Base-by-base conservation (phyloP, 768 basidiomycete genomes). In the Suillus plorans region DNA sequence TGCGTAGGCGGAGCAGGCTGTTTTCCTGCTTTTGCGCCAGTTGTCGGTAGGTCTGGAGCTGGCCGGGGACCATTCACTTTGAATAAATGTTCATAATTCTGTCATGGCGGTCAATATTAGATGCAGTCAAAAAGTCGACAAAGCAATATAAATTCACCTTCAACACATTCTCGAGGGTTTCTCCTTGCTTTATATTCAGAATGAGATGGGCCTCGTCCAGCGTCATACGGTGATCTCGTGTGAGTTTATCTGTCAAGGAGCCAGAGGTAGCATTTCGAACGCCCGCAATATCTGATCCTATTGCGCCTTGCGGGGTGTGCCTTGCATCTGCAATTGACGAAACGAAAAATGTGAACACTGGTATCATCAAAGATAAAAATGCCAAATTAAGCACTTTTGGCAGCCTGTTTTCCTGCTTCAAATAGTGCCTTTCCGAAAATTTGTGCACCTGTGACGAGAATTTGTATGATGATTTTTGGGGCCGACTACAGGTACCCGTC, bases 81-180 rank as follows among this genome's bases (percentile, higher is more conserved):
- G 84, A 98, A 97, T 61, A 99, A 80, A 71, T 92, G 90, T 67
- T 99, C 94, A 71, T 97, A 98, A 72, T 91, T 87, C 97, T 99
- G 73, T 13, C 49, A 34, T 37, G 5, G 56, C n/a, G 20, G 60
- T 63, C 28, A 41, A 37, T 47, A 22, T 28, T 28, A 65, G 31
- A 20, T 59, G 22, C 25, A 68, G 60, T 59, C 12, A 31, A 20
- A 39, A 58, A 39, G 12, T 31, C 20, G 25, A 39, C 56, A 68
- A 37, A 44, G 37, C 37, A 16, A 45, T 20, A 14, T 36, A 39
- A 36, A 74, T 80, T 71, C 72, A 92, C 96, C 84, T 92, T 89
- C 45, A 92, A 73, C 31, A 96, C 80, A 52, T 79, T 81, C 73
- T 94, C 90, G 72, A 90, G 73, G 0, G 80, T 71, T 28, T 92